Conservation (phyloP, 768 basidiomycete species). For the Pisolithus microcarpus region DNA sequence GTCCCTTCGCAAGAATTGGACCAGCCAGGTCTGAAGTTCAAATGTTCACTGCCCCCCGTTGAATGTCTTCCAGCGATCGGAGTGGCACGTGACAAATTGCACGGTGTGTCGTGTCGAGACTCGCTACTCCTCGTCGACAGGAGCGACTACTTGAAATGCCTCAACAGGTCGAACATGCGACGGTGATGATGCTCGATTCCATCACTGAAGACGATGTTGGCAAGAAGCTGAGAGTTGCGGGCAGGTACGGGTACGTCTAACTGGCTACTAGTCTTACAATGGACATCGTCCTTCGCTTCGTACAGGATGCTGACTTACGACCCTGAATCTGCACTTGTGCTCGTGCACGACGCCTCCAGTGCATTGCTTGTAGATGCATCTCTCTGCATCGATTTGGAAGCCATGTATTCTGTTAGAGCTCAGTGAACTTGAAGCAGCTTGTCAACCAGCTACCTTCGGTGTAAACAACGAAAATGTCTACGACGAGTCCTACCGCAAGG, state of each 20-base stretch:
- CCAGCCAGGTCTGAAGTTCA: too few relatives aligned
- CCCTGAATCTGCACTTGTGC: slow-evolving; percentile 35
- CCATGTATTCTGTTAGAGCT: slow-evolving; percentile 8
- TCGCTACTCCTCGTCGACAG: too few relatives aligned
- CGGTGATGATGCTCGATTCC: slow-evolving; percentile 36
- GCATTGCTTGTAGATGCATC: slow-evolving; percentile 52
- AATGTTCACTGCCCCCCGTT: too few relatives aligned
- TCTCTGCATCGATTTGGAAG: slow-evolving; percentile 38
- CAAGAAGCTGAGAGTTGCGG: slow-evolving; percentile 52
- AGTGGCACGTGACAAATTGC: too few relatives aligned
- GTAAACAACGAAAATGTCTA: slow-evolving; percentile 27
- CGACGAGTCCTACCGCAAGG: slow-evolving; percentile 41
- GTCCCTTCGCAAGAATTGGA: too few relatives aligned
- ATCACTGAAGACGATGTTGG: slow-evolving; percentile 35
- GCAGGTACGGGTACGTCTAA: too few relatives aligned
- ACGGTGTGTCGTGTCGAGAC: too few relatives aligned
- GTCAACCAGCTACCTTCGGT: slow-evolving; percentile 37
- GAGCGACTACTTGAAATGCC: slow-evolving; percentile 30
- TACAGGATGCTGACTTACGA: slow-evolving; percentile 53
- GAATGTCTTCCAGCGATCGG: too few relatives aligned
- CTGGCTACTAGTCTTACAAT: slow-evolving; percentile 4
- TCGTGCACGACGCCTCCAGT: slow-evolving; percentile 41
- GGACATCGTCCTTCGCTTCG: slow-evolving; percentile 2
- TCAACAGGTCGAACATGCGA: slow-evolving; percentile 41
- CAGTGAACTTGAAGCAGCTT: slow-evolving; percentile 26